Conservation (phyloP, 2,329 filamentous ascomycete genomes). For the Tolypocladium cylindrosporum region DNA sequence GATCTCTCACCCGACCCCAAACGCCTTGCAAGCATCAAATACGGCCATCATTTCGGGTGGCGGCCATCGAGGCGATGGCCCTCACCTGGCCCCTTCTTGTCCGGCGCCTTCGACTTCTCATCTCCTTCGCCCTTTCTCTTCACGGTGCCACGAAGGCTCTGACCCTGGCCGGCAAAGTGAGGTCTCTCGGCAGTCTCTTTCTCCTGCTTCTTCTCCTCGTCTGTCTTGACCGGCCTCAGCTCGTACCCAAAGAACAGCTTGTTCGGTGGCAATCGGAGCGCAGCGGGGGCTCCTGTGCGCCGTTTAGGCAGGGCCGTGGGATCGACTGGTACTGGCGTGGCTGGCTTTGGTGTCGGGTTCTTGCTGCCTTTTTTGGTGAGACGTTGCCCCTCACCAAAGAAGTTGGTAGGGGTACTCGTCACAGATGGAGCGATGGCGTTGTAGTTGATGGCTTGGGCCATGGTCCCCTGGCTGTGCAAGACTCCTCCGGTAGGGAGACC, state of each 20-base stretch:
- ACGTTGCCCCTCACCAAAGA: conserved; percentile 69
- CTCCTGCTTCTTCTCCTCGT: conserved; percentile 59
- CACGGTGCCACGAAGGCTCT: conserved; percentile 59
- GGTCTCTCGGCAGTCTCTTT: conserved; percentile 54
- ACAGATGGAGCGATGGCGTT: conserved; percentile 75
- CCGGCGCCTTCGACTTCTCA: conserved; percentile 34
- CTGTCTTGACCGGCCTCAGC: conserved; percentile 76
- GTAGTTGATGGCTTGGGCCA: conserved; percentile 99
- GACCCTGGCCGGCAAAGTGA: conserved; percentile 76
- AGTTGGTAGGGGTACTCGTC: conserved; percentile 64
- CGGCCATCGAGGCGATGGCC: conserved; percentile 35
- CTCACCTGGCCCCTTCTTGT: conserved; percentile 35
- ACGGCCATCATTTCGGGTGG: conserved; percentile 11
- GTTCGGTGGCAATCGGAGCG: conserved; percentile 72
- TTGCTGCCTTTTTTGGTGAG: conserved; percentile 78
- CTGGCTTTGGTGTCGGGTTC: conserved; percentile 51
- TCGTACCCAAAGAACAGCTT: conserved; percentile 97
- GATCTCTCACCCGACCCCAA: conserved; percentile 5
- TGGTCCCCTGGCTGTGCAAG: conserved; percentile 77
- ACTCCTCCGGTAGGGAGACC: conserved; percentile 61
- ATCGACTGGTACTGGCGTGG: conserved; percentile 51
- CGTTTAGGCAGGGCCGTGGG: conserved; percentile 22
- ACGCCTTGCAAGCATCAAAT: conserved; percentile 10
- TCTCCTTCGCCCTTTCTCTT: conserved; percentile 60
- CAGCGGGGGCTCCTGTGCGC: conserved; percentile 70